phyloP scores from a whole-genome alignment of 768 basidiomycete genomes.

The Clitopilus passeckerianus region DNA sequence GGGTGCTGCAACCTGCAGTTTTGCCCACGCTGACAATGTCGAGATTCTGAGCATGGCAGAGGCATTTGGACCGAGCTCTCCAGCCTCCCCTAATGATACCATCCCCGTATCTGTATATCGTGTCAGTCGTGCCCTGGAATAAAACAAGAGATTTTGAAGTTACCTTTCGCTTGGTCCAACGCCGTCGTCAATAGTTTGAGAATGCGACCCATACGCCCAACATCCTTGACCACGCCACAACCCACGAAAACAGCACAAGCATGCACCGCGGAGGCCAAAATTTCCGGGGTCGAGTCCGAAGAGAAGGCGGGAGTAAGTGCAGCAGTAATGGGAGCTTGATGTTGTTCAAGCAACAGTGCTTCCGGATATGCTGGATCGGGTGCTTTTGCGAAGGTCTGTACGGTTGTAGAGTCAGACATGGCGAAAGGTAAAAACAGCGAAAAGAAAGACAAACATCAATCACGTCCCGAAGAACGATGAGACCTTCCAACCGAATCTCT shows the following conservation, averaged over 20 bases:
- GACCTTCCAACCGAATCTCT: conserved; percentile 88
- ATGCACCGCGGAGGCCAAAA: conserved; percentile 86
- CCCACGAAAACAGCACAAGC: conserved; percentile 95
- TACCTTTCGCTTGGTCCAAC: conserved; percentile 87
- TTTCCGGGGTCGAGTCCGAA: conserved; percentile 92
- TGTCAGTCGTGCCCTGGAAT: neutral
- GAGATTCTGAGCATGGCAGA: conserved; percentile 93
- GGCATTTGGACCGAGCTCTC: conserved; percentile 88
- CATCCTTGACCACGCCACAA: conserved; percentile 89
- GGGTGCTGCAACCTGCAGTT: conserved; percentile 74
- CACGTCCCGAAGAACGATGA: conserved; percentile 86
- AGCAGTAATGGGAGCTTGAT: conserved; percentile 97
- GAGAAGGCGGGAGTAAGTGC: conserved; percentile 97
- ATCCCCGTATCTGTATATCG: conserved; percentile 64
- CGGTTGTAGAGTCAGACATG: neutral
- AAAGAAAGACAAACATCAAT: conserved; percentile 61
- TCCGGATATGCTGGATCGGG: conserved; percentile 94
- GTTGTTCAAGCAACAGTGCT: conserved; percentile 87
- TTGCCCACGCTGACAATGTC: conserved; percentile 92
- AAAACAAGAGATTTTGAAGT: conserved; percentile 6
- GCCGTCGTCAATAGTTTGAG: conserved; percentile 84
- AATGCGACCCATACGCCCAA: conserved; percentile 89
- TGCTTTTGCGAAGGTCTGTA: conserved; percentile 78
- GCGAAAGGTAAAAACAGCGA: neutral
- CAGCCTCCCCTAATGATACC: conserved; percentile 80